Base-by-base conservation (phyloP, 2,329 filamentous ascomycete species). In the Aspergillus sp. region DNA sequence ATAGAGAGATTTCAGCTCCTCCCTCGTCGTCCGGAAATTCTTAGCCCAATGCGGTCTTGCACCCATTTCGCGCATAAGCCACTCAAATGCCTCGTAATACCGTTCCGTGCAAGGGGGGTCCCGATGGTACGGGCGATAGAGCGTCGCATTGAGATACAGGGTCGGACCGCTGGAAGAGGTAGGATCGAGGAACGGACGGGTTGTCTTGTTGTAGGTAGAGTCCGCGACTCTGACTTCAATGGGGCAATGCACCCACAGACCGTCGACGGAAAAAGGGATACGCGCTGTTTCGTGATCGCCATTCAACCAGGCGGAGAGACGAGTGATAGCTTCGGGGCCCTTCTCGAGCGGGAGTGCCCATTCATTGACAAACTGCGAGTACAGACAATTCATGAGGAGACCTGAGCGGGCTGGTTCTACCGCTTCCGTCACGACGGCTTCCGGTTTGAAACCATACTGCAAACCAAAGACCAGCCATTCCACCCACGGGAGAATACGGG, bases 311-410 rank as follows among this genome's bases (percentile, higher is more conserved):
- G 90, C 89, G 41, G 89, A 90, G 11, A 99, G 83, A 8, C 95
- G 87, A 32, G 82, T 84, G 47, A 99, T 86, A 7, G 92, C 93
- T 77, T 97, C 93, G 13, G 94, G 94, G 0, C 95, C 95, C 66
- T 90, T 89, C 64, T 87, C 81, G 1, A 99, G 83, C 1, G 95
- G 94, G 6, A 99, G 84, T 0, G 94, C 94, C 95, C 95, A 99
- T 75, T 99, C 95, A 75, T 99, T 97, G 66, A 99, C 95, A 70
- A 92, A 96, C 73, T 99, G 95, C n/a, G 90, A 94, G 81, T 97
- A 99, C 5, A 98, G 85, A 71, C 95, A 99, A 80, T 99, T 95
- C 90, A 99, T 94, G 55, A 97, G 83, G 49, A 98, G 84, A 11
- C 92, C 94, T 64, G 89, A 82, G 61, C 90, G 87, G 64, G 90